Evolutionary conservation across 2,329 filamentous ascomycete species (phyloP).

Genomic region (Colletotrichum aenigma): DNA sequence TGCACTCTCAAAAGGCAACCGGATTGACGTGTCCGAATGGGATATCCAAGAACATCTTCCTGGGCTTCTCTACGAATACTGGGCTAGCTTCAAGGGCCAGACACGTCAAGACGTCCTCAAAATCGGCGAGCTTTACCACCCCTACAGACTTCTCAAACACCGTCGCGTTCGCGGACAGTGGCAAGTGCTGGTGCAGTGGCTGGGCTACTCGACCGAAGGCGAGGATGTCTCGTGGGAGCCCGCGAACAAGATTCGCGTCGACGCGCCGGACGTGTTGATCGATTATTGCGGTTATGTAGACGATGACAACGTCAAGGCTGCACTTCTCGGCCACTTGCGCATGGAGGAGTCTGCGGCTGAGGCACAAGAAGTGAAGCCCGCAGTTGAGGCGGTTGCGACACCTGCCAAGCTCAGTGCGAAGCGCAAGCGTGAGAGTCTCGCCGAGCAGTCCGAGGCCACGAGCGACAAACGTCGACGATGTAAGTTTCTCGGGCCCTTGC

Average conservation of each 20-base stretch:
- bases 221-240: constrained; percentile 16
- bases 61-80: constrained; percentile 1
- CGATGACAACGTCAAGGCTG: neutral
- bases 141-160: constrained; percentile 4
- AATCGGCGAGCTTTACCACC: constrained; percentile 14
- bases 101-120: constrained; percentile 11
- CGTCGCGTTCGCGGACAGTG: constrained; percentile 15
- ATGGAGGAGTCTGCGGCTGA: neutral
- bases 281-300: constrained; percentile 5
- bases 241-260: neutral
- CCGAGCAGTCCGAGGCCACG: neutral
- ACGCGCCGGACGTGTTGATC: constrained; percentile 1
- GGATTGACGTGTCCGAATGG: constrained; percentile 7
- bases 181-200: constrained; percentile 14
- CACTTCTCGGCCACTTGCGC: neutral
- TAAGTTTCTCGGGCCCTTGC: neutral
- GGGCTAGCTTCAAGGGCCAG: constrained; percentile 1
- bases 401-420: neutral
- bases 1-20: neutral
- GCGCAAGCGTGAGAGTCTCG: constrained; percentile 10
- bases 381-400: neutral
- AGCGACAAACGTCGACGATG: constrained; percentile 10
- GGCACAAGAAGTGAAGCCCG: neutral
- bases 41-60: constrained; percentile 11
- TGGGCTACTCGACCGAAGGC: constrained; percentile 4